Percentiles rank a stretch among this genome's conserved stretches.
Conservation (phyloP, 2,329 filamentous ascomycete species). For the Trichophyton benhamiae region DNA sequence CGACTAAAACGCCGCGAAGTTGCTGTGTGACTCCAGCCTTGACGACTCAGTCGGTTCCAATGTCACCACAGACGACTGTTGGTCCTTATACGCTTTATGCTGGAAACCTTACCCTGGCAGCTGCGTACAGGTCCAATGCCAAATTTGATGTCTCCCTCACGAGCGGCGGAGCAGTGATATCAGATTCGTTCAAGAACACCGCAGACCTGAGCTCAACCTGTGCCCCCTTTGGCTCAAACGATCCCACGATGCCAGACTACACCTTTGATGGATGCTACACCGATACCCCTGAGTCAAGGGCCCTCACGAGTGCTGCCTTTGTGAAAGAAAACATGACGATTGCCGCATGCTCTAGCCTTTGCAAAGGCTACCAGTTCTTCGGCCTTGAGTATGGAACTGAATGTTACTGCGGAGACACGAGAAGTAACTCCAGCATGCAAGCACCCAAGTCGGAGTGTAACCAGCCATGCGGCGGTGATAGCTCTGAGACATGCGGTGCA, state of each 20-base stretch:
- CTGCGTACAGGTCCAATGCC: constrained; percentile 1
- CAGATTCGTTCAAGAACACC: constrained; percentile 9
- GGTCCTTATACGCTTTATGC: constrained; percentile 11
- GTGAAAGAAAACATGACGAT: constrained; percentile 7
- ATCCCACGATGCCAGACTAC: neutral
- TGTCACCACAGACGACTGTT: constrained; percentile 5
- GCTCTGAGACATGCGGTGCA: constrained; percentile 9
- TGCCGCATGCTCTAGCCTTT: constrained; percentile 3
- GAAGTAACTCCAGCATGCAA: neutral
- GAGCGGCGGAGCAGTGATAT: neutral
- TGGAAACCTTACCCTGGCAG: constrained; percentile 2
- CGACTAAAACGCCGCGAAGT: constrained; percentile 6
- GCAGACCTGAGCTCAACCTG: constrained; percentile 8
- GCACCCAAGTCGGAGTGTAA: constrained; percentile 6
- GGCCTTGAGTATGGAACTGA: constrained; percentile 11
- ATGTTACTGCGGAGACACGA: constrained; percentile 10
- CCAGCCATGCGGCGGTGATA: constrained; percentile 8
- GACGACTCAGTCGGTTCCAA: constrained; percentile 5
- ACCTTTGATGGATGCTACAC: constrained; percentile 11
- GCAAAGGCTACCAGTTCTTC: constrained; percentile 10
- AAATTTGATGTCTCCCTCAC: constrained; percentile 9
- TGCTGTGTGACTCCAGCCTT: constrained; percentile 11
- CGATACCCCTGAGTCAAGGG: constrained; percentile 7
- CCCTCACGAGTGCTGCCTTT: constrained; percentile 5
- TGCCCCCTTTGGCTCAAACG: constrained; percentile 4